Percentiles rank a stretch among this genome's conserved stretches.
phyloP scores from a whole-genome alignment of 495 filamentous ascomycete species.

The Aspergillus mulundensis region DNA sequence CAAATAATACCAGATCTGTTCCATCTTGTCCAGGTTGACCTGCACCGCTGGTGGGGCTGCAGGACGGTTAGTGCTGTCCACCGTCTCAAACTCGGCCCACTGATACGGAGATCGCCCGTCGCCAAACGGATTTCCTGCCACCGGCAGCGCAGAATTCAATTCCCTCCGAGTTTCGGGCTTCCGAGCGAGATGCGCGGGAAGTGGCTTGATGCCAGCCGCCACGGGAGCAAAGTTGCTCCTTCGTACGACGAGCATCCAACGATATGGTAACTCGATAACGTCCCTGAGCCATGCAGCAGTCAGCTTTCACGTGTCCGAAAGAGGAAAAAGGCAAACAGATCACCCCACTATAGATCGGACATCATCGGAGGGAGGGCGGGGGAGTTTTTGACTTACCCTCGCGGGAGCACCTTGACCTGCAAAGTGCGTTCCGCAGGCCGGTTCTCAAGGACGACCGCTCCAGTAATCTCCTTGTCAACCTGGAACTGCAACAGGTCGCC shows the following conservation, averaged over 20 bases:
- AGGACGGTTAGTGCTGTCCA: conserved; percentile 38
- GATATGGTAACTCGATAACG: conserved; percentile 51
- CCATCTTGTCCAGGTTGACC: conserved; percentile 62
- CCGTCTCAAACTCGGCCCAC: conserved; percentile 80
- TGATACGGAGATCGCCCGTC: conserved; percentile 54
- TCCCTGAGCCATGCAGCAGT: conserved; percentile 30
- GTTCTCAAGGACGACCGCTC: conserved; percentile 84
- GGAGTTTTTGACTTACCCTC: conserved; percentile 60
- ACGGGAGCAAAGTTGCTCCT: conserved; percentile 48
- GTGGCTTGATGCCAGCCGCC: conserved; percentile 52
- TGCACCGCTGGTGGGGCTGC: conserved; percentile 51
- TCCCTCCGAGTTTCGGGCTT: conserved; percentile 45
- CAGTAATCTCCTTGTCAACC: conserved; percentile 84
- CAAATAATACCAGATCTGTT: conserved; percentile 88
- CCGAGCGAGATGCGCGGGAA: conserved; percentile 54
- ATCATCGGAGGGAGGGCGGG: conserved; percentile 14
- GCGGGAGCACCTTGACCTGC: conserved; percentile 79
- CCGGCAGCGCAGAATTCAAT: conserved; percentile 48
- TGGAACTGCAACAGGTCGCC: conserved; percentile 87
- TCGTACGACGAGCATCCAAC: conserved; percentile 52
- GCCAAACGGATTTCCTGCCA: conserved; percentile 55
- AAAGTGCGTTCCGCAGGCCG: conserved; percentile 59
- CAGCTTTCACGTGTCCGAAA: conserved; percentile 16
- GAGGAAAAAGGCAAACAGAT: conserved; percentile 18
- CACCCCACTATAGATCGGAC: conserved; percentile 21